These are phyloP conservation scores for Yarrowia phangngaensis DNA, from an alignment of 805 yeast species.

Conservation along the genomic window DNA sequence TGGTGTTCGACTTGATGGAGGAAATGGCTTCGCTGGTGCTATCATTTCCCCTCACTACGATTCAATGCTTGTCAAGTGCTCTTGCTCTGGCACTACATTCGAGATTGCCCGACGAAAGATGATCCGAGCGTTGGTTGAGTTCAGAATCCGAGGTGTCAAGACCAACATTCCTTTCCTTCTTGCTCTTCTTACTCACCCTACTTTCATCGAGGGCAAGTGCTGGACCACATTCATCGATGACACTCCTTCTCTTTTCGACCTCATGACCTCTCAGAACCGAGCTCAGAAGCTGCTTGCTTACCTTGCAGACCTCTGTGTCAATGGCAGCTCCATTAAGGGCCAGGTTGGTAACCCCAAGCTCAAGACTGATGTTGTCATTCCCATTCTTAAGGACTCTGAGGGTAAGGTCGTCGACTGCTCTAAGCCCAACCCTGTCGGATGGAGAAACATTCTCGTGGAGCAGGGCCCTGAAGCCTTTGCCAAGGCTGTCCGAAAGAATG, in stretches of 20 bases:
- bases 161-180: constrained; percentile 95
- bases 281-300: constrained; percentile 90
- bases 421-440: constrained; percentile 65
- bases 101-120: constrained; percentile 97
- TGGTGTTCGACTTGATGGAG: constrained; percentile 98
- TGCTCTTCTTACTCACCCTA: constrained; percentile 84
- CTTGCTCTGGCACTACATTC: constrained; percentile 94
- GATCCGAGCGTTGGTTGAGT: constrained; percentile 94
- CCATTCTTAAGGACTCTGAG: constrained; percentile 58
- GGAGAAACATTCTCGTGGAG: constrained; percentile 83
- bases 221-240: constrained; percentile 99
- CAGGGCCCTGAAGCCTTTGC: constrained; percentile 91
- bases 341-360: constrained; percentile 91
- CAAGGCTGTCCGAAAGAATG: constrained; percentile 71
- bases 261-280: constrained; percentile 93
- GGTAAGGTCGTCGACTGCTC: constrained; percentile 62
- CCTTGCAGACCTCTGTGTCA: constrained; percentile 89
- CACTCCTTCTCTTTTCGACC: constrained; percentile 91
- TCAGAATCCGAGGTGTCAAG: constrained; percentile 98
- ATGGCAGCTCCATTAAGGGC: constrained; percentile 94
- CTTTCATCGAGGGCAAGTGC: constrained; percentile 79
- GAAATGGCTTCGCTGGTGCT: constrained; percentile 96
- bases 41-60: constrained; percentile 96
- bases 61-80: constrained; percentile 95
- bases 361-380: constrained; percentile 67